Conservation (phyloP, 305 asterid genomes). For the Rubia balearica region DNA sequence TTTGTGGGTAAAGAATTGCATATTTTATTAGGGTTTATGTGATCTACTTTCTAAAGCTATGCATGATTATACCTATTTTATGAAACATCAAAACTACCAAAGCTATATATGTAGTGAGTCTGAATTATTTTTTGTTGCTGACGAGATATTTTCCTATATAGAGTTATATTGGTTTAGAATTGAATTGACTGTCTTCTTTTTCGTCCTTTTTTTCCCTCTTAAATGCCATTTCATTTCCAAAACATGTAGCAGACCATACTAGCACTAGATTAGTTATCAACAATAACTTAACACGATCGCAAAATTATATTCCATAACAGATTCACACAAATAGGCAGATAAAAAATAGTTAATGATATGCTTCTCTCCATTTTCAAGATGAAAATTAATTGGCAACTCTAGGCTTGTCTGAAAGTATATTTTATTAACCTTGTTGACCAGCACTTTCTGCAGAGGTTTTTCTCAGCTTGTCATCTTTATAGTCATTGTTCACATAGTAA, state of each 20-base stretch:
- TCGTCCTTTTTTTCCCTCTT: too few species aligned
- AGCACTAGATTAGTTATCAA: not conserved
- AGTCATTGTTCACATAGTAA: constrained; percentile 83
- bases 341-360: not conserved
- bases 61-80: too few species aligned
- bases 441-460: constrained; percentile 77
- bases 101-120: too few species aligned
- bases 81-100: too few species aligned
- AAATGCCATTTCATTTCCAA: not conserved
- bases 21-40: too few species aligned
- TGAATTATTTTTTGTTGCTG: too few species aligned
- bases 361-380: constrained; percentile 54
- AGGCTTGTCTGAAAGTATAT: constrained; percentile 73
- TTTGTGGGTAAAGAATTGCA: too few species aligned
- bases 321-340: constrained; percentile 5
- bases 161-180: too few species aligned
- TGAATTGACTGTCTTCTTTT: too few species aligned
- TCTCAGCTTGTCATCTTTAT: constrained; percentile 64
- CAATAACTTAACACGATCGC: not conserved
- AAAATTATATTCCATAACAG: not conserved
- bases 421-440: constrained; percentile 67
- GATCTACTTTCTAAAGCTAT: too few species aligned
- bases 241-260: not conserved
- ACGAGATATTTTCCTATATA: too few species aligned
- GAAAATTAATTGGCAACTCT: constrained; percentile 80